These are phyloP conservation scores for Cryphonectria japonica DNA, from an alignment of 2,329 filamentous ascomycete genomes.

Conservation along the genomic window DNA sequence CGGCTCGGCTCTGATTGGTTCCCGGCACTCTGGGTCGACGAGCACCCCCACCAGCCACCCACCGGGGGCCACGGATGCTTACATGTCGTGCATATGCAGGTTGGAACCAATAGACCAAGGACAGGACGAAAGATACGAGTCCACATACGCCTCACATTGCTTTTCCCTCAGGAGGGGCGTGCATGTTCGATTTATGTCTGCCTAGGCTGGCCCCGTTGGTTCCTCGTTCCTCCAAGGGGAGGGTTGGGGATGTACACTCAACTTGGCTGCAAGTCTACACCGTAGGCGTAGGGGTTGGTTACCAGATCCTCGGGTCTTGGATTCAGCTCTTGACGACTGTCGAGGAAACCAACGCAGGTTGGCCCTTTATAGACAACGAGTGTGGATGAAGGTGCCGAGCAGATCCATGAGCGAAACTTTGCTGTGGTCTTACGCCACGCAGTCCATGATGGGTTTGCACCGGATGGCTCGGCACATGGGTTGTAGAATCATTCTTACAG, in stretches of 20 bases:
- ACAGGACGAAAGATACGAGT: neutral
- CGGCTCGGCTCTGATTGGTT: neutral
- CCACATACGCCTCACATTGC: neutral
- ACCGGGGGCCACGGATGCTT: neutral
- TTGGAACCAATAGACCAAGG: neutral
- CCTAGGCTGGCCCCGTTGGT: too few species aligned
- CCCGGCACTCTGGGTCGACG: conserved; percentile 5
- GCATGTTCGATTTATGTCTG: too few species aligned
- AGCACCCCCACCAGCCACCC: neutral
- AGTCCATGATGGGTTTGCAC: neutral
- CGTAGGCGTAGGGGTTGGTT: neutral
- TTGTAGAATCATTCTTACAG: too few species aligned
- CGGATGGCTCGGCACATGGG: neutral
- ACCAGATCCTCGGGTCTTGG: neutral
- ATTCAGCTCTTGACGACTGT: neutral
- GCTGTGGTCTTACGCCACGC: too few species aligned
- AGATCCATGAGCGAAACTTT: neutral
- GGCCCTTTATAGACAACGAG: too few species aligned
- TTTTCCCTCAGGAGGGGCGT: neutral
- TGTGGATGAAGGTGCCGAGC: too few species aligned
- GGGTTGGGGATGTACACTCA: too few species aligned
- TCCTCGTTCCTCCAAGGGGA: too few species aligned
- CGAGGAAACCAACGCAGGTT: too few species aligned
- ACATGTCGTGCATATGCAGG: conserved; percentile 2
- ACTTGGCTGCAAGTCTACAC: too few species aligned